Evolutionary conservation across 2,329 filamentous ascomycete genomes (phyloP), one percentile per base, ranked within the genome.

Genomic region (Paecilomyces formosus): DNA sequence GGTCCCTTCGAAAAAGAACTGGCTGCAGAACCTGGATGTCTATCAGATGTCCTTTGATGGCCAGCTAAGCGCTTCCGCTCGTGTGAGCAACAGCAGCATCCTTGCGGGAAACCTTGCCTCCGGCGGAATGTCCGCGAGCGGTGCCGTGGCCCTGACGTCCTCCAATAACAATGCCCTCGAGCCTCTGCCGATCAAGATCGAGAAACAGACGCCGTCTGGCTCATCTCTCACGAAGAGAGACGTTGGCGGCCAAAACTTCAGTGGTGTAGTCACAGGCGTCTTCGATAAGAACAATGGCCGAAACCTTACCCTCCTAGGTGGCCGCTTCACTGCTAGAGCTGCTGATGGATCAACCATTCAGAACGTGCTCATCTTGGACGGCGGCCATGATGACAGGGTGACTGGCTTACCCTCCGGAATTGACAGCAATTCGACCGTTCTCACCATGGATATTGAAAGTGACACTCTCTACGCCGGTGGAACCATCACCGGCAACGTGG

Each of bases 301-400:
- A 62, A 97, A 97, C 72, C 81, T 95, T 58, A 97, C 94, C 0
- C 84, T 97, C 45, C 80, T 97, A 28, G 94, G 87, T 54, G 94
- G 94, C 1, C 90, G 92, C 66, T 99, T 99, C 71, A 83, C 84
- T 7, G 87, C 90, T 0, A 84, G 80, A 30, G 84, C 83, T 13
- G 82, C 82, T 7, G 84, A 92, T 64, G 89, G 87, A 22, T 85
- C 87, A 3, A 80, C 81, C 4, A 81, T 97, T 60, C 81, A 91
- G 64, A 97, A 97, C 66, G 78, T 99, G 15, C 80, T 88, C 39
- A 84, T 99, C 63, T 85, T 97, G 61, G 89, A 97, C 71, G 87
- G 88, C 51, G 83, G 85, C n/a, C 79, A 89, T 60, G 80, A 79
- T 24, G 79, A 88, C 64, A 78, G 79, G 3, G 79, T 95, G 15